These are phyloP conservation scores for Tuber calosporum DNA, from an alignment of 495 filamentous ascomycete genomes.

Conservation along the genomic window DNA sequence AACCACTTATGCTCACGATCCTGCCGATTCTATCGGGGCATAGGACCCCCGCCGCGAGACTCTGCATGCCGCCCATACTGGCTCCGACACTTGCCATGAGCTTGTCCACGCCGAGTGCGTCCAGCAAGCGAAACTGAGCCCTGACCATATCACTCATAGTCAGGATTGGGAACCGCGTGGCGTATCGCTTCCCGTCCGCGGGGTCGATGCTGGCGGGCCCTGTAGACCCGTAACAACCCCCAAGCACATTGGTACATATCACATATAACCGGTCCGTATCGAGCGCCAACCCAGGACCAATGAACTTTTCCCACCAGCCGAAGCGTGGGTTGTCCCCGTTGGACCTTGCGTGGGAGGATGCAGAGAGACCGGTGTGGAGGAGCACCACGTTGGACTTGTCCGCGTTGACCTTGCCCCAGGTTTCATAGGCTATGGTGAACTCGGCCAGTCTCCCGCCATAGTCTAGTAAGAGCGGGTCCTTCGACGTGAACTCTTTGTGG, in stretches of 20 bases:
- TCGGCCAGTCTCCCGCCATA: conserved; percentile 84
- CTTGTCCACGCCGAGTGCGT: conserved; percentile 66
- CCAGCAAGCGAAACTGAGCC: conserved; percentile 85
- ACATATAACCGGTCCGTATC: conserved; percentile 89
- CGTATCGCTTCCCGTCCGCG: conserved; percentile 77
- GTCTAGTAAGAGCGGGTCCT: conserved; percentile 72
- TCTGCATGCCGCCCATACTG: conserved; percentile 99
- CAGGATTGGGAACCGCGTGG: conserved; percentile 91
- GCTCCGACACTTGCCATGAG: conserved; percentile 89
- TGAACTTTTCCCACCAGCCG: conserved; percentile 99
- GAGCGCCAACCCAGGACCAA: conserved; percentile 75
- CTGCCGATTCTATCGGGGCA: conserved; percentile 73
- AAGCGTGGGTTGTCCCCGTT: conserved; percentile 75
- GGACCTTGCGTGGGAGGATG: conserved; percentile 91
- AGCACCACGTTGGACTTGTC: conserved; percentile 85
- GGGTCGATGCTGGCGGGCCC: conserved; percentile 85
- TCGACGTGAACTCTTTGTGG: conserved; percentile 66
- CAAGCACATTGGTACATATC: conserved; percentile 94
- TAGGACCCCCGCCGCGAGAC: conserved; percentile 78
- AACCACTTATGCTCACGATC: conserved; percentile 86
- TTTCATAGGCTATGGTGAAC: conserved; percentile 87
- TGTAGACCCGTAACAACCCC: conserved; percentile 93
- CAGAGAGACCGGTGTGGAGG: conserved; percentile 87
- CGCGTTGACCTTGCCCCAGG: conserved; percentile 77
- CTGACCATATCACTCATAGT: conserved; percentile 97